Base-by-base conservation (phyloP, 805 yeast species). In the Sungouiella thailandica region DNA sequence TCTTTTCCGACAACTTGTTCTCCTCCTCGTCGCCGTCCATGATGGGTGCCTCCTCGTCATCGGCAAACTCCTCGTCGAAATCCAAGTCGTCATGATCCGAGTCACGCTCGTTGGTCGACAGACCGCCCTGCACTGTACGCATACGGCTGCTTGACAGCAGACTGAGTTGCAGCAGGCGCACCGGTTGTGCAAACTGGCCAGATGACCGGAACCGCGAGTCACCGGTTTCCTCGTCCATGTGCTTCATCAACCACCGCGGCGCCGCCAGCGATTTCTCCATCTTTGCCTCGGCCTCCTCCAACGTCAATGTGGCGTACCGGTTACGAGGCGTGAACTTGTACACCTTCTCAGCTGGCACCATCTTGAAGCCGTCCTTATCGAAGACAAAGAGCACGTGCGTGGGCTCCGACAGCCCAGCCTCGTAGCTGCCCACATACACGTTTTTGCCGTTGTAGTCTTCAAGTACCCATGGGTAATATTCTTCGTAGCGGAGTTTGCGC, bases 41-140 rank as follows among this genome's bases (percentile, higher is more conserved):
- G 39, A 93, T 84, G 18, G 98, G 98, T 2, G 97, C 97, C 57
- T 90, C 98, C 63, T 93, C 98, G 57, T 93, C 98, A 58, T 93
- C 98, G 17, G 93, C 97, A 60, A 93, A 93, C 57, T 89, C 97
- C 57, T 93, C 97, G 47, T 93, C 97, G 52, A 72, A 90, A 61
- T 90, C 98, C 50, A 93, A 64, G 52, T 88, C 97, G 44, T 89
- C 97, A 44, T 84, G 87, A 37, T 87, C 95, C 8, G 87, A 80
- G 45, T 78, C 86, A 40, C 77, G 52, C 25, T 66, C 74, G 38
- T 63, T 71, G 23, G 55, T 65, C 61, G 63, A 52, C 13, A 57
- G 52, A 2, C 64, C 68, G 7, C 74, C 74, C 10, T 64, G 52
- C 16, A 70, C 71, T 25, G 73, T 62, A 47, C 70, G 53, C 46